Base-by-base conservation (phyloP, 2,329 filamentous ascomycete genomes). In the Tympanopsis confertula region DNA sequence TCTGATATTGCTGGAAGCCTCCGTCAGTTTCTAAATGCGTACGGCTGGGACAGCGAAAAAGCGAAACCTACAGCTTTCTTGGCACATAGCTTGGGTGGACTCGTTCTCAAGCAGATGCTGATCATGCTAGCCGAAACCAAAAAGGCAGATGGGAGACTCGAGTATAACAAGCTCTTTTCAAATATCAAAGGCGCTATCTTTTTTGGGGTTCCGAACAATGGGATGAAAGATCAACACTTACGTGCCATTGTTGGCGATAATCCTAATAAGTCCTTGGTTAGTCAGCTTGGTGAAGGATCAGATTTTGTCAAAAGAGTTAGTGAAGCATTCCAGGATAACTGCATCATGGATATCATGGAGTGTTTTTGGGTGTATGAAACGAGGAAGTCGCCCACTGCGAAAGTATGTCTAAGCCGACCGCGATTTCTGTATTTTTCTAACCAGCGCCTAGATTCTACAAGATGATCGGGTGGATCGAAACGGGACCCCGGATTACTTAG, bases 21-120 rank as follows among this genome's bases (percentile, higher is more conserved):
- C 13, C 40, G 50, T 18, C 12, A 42, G 5, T 33, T 40, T 3
- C 41, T 52, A 5, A 38, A 41, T 14, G 19, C 45, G 2, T 37
- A 41, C 24, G 45, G 46, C 2, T 49, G 44, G 45, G 18, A 19
- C 4, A 37, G 38, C 12, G 37, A 37, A 3, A 38, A 35, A 4
- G 42, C 43, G 12, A 52, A 48, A 17, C 46, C 43, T 3, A 19
- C 52, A 3, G 17, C 47, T 1, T 54, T 54, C 28, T 40, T 54
- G 3, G 49, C 49, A 1, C 49, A 52, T 32, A 53, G 51, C 35
- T 41, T 54, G 5, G 51, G 50, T 7, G 51, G 49, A 13, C 41
- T 54, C 4, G 39, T 54, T 2, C 19, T 52, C 2, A 52, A 50
- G 28, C 39, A 52, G 10, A 42, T 44, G 10, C 39, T 51, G 13